phyloP scores from a whole-genome alignment of 2,329 filamentous ascomycete species.

The Cercospora nicotianae region DNA sequence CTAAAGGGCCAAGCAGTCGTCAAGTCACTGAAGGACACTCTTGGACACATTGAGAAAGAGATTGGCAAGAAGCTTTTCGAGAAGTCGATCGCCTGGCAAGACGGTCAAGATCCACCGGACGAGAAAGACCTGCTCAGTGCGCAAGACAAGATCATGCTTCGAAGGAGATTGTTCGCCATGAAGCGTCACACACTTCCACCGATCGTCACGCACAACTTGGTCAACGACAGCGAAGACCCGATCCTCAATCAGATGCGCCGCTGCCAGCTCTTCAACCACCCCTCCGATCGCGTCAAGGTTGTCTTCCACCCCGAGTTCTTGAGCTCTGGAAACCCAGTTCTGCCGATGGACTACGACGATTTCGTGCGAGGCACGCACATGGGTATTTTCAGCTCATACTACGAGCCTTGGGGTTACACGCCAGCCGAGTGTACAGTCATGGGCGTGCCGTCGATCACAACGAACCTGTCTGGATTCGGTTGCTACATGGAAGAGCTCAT shows the following conservation, averaged over 20 bases:
- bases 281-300: constrained; percentile 91
- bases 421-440: constrained; percentile 98
- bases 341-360: constrained; percentile 96
- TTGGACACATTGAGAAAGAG: constrained; percentile 87
- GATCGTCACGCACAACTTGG: constrained; percentile 98
- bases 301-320: constrained; percentile 98
- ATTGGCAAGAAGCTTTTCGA: constrained; percentile 95
- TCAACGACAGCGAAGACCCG: constrained; percentile 88
- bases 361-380: constrained; percentile 96
- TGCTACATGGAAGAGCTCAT: constrained; percentile 99
- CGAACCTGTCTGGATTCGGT: constrained; percentile 94
- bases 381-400: constrained; percentile 95
- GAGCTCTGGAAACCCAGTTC: constrained; percentile 90
- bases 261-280: constrained; percentile 96
- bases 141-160: constrained; percentile 88
- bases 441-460: constrained; percentile 97
- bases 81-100: constrained; percentile 90
- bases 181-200: constrained; percentile 87
- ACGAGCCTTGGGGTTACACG: constrained; percentile 99
- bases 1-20: constrained; percentile 96
- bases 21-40: constrained; percentile 90
- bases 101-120: constrained; percentile 88
- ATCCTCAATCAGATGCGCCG: constrained; percentile 94
- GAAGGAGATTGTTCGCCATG: constrained; percentile 92
- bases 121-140: constrained; percentile 93